Conservation (phyloP, 768 basidiomycete species). For the Strobilomyces dryophilus region DNA sequence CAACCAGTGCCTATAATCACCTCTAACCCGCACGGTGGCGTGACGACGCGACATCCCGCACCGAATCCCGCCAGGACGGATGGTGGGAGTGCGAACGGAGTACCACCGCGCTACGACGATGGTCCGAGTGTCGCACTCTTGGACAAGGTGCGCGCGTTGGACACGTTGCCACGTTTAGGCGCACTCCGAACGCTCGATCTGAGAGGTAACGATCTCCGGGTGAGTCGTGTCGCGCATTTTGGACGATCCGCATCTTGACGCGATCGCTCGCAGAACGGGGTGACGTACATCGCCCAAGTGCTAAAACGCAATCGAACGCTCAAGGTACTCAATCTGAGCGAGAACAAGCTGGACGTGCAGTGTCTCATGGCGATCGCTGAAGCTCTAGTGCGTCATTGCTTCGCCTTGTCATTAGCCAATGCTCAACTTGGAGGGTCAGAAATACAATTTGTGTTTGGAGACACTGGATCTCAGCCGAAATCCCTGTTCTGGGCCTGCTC, state of each 20-base stretch:
- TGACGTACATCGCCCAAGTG: constrained; percentile 90
- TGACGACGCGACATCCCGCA: constrained; percentile 43
- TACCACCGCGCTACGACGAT: constrained; percentile 22
- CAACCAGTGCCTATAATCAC: constrained; percentile 70
- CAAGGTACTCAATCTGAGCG: constrained; percentile 89
- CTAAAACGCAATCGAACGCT: constrained; percentile 93
- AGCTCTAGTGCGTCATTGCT: constrained; percentile 60
- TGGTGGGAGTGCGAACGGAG: background rate
- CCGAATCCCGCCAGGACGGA: constrained; percentile 3
- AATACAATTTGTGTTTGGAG: constrained; percentile 92
- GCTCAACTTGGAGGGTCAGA: constrained; percentile 41
- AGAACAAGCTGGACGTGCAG: constrained; percentile 86
- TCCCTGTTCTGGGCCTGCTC: constrained; percentile 83
- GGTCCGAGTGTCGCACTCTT: constrained; percentile 74
- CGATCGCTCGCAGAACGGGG: constrained; percentile 48
- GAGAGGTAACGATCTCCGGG: constrained; percentile 87
- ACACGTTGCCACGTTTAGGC: constrained; percentile 81
- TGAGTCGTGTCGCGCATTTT: constrained; percentile 37
- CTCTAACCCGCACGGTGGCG: constrained; percentile 50
- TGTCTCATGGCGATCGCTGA: constrained; percentile 83
- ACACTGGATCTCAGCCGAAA: constrained; percentile 92
- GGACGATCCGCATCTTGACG: background rate
- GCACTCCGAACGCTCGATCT: constrained; percentile 86
- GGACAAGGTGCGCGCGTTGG: constrained; percentile 87
- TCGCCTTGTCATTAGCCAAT: background rate